Conservation (phyloP, 805 yeast species). For the Millerozyma miso region DNA sequence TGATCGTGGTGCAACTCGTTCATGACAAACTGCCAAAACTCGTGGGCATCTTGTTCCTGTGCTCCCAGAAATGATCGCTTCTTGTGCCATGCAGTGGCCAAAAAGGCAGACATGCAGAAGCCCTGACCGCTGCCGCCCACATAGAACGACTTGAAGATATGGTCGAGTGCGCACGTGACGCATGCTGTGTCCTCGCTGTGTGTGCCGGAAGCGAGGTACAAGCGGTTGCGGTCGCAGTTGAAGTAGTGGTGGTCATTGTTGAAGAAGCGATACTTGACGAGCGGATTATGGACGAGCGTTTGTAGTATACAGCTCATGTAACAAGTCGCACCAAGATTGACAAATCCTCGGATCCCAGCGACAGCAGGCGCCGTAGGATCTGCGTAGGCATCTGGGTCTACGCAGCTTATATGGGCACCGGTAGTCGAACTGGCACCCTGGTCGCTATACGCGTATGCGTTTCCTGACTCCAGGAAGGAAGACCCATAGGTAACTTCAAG, state of each 20-base stretch:
- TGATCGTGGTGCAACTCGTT: conserved; percentile 67
- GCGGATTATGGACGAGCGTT: conserved; percentile 85
- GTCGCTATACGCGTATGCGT: background rate
- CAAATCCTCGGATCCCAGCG: conserved; percentile 82
- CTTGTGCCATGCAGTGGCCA: conserved; percentile 84
- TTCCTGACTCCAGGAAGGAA: conserved; percentile 4
- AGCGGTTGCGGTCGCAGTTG: conserved; percentile 39
- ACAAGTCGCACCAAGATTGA: conserved; percentile 96
- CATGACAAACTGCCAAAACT: conserved; percentile 87
- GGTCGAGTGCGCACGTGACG: conserved; percentile 81
- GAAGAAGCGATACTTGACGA: conserved; percentile 72
- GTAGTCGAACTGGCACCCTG: background rate
- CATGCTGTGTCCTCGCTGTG: conserved; percentile 46
- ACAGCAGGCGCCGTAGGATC: conserved; percentile 52
- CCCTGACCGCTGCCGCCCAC: conserved; percentile 60
- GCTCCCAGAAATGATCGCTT: conserved; percentile 88
- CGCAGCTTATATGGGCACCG: background rate
- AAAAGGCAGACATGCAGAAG: conserved; percentile 74
- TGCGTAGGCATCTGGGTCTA: conserved; percentile 10
- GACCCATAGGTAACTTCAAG: conserved; percentile 14
- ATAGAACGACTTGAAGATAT: conserved; percentile 70
- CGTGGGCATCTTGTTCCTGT: conserved; percentile 98
- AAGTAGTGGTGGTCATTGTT: conserved; percentile 61
- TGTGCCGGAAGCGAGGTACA: conserved; percentile 14
- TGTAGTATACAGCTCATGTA: conserved; percentile 94